Evolutionary conservation across 23 red algal species (phyloP), one percentile per base, ranked within the genome.

Genomic region (Rhodosorus marinus): DNA sequence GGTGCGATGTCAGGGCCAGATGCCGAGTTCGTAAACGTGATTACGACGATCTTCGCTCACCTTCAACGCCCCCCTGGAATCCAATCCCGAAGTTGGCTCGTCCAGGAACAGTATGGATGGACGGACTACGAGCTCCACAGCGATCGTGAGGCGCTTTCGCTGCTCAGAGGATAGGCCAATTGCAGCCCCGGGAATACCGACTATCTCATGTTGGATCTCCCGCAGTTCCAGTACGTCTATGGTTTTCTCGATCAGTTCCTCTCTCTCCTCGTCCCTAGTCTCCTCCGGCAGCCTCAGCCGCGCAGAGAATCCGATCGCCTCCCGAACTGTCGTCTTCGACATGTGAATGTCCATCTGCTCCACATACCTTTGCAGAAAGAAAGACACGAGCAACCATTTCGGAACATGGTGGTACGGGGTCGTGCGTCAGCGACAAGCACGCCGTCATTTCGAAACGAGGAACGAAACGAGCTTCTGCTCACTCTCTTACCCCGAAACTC

Each of bases 281-380:
- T 59, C 54, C 5, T 19, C 17, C 11, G 77, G 77, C 23, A 83
- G 52, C 1, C 86, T 59, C 6, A 81, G 59, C 26, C 41, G 67
- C 2, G 86, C 86, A n/a, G 76, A 74, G 59, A 93, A 93, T 26
- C 54, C 32, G 14, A 93, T 38, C n/a, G 76, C 76, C 51, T 93
- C 86, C 8, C 56, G 0, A 17, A 93, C 75, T 1, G 76, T 93
- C 46, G 59, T 41, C 62, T 93, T 68, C 31, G 47, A 23, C 14
- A 82, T 47, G 59, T 93, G 86, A n/a, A 93, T 35, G 47, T 93
- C 86, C 27, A 27, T 59, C 62, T 93, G 86, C 47, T 93, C 86
- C 6, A 81, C 79, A 55, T 93, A 93, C n/a, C n/a, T n/a, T n/a
- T n/a, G n/a, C n/a, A n/a, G n/a, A n/a, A n/a, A n/a, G n/a, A n/a